Evolutionary conservation across 345 rosid genomes (phyloP).

Genomic region (Ceriops zippeliana): DNA sequence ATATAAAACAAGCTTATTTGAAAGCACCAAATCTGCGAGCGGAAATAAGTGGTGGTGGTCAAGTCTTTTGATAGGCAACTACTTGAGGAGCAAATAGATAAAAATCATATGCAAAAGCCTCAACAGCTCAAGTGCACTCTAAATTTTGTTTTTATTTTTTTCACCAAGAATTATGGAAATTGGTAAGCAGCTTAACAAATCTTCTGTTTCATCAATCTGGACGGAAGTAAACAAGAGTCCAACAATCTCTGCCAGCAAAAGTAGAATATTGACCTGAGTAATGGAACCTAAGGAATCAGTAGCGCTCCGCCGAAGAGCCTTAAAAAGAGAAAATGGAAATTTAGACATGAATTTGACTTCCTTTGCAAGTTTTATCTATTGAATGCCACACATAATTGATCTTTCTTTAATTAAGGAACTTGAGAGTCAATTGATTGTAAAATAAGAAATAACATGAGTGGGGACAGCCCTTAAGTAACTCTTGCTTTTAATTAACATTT

Average conservation of each 20-base stretch:
- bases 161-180: neutral
- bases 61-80: neutral
- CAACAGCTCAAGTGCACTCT: neutral
- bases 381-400: neutral
- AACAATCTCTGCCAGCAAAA: neutral
- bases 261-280: neutral
- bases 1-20: slow-evolving; percentile 75
- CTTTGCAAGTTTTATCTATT: too few relatives aligned
- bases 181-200: neutral
- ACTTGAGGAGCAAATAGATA: neutral
- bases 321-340: neutral
- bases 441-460: neutral
- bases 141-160: neutral
- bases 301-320: neutral
- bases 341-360: neutral
- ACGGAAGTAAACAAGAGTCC: neutral
- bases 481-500: neutral
- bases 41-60: neutral
- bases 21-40: slow-evolving; percentile 70
- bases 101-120: neutral
- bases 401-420: neutral
- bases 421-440: neutral
- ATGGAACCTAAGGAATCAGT: neutral
- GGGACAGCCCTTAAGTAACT: neutral
- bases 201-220: neutral